Conservation (phyloP, 1,139 yeast species). For the Geotrichum cucujoidarum region DNA sequence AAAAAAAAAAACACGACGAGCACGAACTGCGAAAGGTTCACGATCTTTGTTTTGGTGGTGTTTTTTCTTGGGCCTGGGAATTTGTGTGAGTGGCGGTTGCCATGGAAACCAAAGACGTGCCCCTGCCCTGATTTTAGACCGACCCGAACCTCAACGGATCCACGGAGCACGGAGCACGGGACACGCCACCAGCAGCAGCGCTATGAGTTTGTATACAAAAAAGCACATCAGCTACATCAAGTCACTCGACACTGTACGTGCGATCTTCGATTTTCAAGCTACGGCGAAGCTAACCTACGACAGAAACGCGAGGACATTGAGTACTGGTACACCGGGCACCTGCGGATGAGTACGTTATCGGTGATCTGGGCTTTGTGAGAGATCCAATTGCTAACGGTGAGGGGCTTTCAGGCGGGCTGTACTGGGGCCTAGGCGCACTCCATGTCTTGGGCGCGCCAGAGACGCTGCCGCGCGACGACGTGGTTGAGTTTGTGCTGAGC, state of each 20-base stretch:
- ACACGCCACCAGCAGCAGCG: background rate
- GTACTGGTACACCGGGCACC: conserved; percentile 87
- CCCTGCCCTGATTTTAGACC: conserved; percentile 6
- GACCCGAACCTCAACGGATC: too few species aligned
- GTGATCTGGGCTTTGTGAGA: too few species aligned
- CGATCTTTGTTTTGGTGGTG: conserved; percentile 11
- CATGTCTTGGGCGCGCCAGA: conserved; percentile 53
- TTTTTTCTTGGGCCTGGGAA: background rate
- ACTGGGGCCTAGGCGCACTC: conserved; percentile 90
- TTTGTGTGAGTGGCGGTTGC: conserved; percentile 6
- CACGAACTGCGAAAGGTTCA: background rate
- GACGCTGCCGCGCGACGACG: conserved; percentile 56
- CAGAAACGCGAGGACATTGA: conserved; percentile 54
- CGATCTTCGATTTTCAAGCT: too few species aligned
- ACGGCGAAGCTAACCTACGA: background rate
- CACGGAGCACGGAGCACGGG: background rate
- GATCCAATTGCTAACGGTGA: background rate
- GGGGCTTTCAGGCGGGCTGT: conserved; percentile 67
- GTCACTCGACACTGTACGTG: conserved; percentile 44
- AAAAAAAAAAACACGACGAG: background rate
- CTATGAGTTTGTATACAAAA: conserved; percentile 27
- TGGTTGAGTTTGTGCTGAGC: conserved; percentile 59
- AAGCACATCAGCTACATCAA: conserved; percentile 53
- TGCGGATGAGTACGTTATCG: conserved; percentile 53
- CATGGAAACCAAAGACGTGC: conserved; percentile 4